These are phyloP conservation scores for Yamadazyma blattariae DNA, from an alignment of 1,139 yeast species.

Conservation along the genomic window DNA sequence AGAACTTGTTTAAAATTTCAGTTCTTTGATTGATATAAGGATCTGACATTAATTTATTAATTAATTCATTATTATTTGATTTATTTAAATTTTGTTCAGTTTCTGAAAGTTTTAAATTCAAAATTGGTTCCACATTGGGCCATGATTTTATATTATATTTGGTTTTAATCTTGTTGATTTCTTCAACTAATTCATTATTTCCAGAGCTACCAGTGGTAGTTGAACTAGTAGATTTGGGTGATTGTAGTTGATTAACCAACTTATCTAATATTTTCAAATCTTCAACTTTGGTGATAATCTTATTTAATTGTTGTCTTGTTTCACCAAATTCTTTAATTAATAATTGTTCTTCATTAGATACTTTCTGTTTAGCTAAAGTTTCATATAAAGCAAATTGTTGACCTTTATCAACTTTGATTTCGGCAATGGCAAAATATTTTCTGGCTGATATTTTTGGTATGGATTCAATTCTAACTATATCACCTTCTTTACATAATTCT, in stretches of 20 bases:
- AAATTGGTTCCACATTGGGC: conserved; percentile 48
- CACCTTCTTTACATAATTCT: conserved; percentile 90
- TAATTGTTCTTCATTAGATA: conserved; percentile 56
- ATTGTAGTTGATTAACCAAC: conserved; percentile 28
- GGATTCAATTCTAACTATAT: conserved; percentile 87
- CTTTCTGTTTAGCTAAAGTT: conserved; percentile 65
- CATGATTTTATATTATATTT: conserved; percentile 59
- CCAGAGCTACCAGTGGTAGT: conserved; percentile 20
- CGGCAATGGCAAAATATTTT: conserved; percentile 91
- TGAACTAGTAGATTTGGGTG: conserved; percentile 27
- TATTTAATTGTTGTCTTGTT: conserved; percentile 40
- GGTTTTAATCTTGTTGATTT: conserved; percentile 45
- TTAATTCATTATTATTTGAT: conserved; percentile 24
- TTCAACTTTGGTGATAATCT: conserved; percentile 37
- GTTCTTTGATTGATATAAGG: conserved; percentile 24
- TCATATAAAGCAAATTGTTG: conserved; percentile 85
- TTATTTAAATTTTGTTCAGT: conserved; percentile 25
- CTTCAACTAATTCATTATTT: conserved; percentile 30
- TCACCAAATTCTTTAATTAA: conserved; percentile 49
- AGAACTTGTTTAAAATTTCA: conserved; percentile 23
- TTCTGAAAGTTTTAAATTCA: conserved; percentile 29
- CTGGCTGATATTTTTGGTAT: conserved; percentile 82
- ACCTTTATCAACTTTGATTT: conserved; percentile 85
- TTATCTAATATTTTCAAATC: conserved; percentile 49
- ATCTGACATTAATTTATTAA: conserved; percentile 30